Evolutionary conservation across 2,329 filamentous ascomycete genomes (phyloP).

Genomic region (Stachybotrys echinatus): DNA sequence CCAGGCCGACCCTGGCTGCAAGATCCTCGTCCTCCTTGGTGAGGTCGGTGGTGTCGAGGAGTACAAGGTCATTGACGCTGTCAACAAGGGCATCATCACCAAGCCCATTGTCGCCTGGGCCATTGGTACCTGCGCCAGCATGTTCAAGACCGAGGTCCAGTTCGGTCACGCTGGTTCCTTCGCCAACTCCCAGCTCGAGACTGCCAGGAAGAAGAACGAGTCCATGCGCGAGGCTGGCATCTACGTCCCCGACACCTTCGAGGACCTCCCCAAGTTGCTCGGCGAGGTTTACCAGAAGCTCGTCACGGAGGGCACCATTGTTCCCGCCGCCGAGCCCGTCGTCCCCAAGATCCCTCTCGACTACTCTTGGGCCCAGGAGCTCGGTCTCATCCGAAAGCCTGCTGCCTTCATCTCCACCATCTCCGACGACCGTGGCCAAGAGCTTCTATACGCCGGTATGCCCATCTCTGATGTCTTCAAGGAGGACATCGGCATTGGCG

Average conservation of each 20-base stretch:
- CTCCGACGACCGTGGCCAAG: conserved; percentile 98
- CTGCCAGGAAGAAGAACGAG: conserved; percentile 94
- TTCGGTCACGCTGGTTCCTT: conserved; percentile 98
- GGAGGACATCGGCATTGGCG: conserved; percentile 98
- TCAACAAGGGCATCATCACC: conserved; percentile 89
- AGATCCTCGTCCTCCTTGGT: conserved; percentile 91
- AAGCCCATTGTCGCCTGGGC: conserved; percentile 99
- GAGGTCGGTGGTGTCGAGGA: conserved; percentile 99
- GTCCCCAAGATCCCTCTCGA: conserved; percentile 99
- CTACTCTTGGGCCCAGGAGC: conserved; percentile 99
- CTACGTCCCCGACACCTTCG: conserved; percentile 91
- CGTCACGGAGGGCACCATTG: conserved; percentile 78
- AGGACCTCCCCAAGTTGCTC: conserved; percentile 80
- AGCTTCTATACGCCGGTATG: conserved; percentile 98
- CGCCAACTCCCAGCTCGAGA: conserved; percentile 99
- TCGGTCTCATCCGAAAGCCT: conserved; percentile 98
- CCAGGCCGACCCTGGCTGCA: conserved; percentile 94
- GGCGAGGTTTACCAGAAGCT: conserved; percentile 82
- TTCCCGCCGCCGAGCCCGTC: conserved; percentile 79
- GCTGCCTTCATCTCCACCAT: conserved; percentile 99
- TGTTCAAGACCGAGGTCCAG: conserved; percentile 99
- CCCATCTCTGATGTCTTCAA: conserved; percentile 99
- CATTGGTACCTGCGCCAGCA: conserved; percentile 97
- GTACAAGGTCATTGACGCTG: conserved; percentile 98
- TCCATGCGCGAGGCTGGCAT: conserved; percentile 93